These are phyloP conservation scores for Penicillium olsonii DNA, from an alignment of 2,329 filamentous ascomycete genomes.

Conservation along the genomic window DNA sequence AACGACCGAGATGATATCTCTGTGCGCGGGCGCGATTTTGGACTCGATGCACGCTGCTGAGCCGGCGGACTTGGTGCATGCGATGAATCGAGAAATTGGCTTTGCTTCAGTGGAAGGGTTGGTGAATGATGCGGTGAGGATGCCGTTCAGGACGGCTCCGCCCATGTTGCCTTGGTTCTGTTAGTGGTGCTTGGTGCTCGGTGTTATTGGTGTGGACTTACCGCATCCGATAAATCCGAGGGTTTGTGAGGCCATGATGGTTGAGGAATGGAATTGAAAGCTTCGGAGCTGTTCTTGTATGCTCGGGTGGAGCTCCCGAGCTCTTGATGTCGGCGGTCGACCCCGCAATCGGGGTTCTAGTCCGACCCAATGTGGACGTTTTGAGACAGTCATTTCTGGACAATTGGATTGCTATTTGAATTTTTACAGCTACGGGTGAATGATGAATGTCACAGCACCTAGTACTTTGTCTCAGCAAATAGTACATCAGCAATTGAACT, in stretches of 20 bases:
- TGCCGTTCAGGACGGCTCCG: slow-evolving; percentile 36
- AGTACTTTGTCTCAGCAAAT: too few relatives aligned
- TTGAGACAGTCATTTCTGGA: too few relatives aligned
- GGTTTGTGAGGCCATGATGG: slow-evolving; percentile 13
- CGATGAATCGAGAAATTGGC: slow-evolving; percentile 36
- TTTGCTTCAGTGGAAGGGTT: not conserved
- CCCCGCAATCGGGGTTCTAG: not conserved
- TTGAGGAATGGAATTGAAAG: not conserved
- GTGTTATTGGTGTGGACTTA: not conserved
- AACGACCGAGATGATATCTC: slow-evolving; percentile 34
- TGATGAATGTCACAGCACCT: too few relatives aligned
- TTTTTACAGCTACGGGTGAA: too few relatives aligned
- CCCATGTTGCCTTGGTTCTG: slow-evolving; percentile 36
- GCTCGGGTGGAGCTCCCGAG: slow-evolving; percentile 4
- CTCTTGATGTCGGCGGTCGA: not conserved
- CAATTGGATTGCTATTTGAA: too few relatives aligned
- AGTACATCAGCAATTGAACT: too few relatives aligned
- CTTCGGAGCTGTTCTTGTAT: not conserved
- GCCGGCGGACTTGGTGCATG: slow-evolving; percentile 41
- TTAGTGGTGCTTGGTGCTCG: slow-evolving; percentile 5
- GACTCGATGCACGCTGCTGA: slow-evolving; percentile 38
- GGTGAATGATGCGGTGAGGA: slow-evolving; percentile 29
- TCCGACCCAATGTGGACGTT: not conserved
- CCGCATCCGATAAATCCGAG: slow-evolving; percentile 26
- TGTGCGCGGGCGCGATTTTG: slow-evolving; percentile 29